These are phyloP conservation scores for Nigrograna mackinnonii DNA, from an alignment of 2,329 filamentous ascomycete species.

Conservation along the genomic window DNA sequence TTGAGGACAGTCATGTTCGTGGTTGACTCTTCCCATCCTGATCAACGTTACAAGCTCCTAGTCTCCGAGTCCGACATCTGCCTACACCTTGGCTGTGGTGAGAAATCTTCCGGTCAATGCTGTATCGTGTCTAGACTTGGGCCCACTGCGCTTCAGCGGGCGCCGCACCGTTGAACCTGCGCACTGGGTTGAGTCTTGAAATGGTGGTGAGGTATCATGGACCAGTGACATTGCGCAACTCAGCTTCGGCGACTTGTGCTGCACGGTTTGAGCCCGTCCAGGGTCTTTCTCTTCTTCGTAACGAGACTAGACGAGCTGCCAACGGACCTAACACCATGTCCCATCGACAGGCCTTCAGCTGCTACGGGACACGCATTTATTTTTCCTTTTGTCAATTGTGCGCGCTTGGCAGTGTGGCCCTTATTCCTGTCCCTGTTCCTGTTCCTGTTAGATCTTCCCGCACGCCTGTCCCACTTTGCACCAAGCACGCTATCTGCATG, in stretches of 20 bases:
- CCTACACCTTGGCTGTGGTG: neutral
- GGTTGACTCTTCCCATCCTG: constrained; percentile 7
- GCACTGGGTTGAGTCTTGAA: neutral
- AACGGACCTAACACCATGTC: neutral
- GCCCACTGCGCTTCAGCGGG: neutral
- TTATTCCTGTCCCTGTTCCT: neutral
- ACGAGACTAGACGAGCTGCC: no score
- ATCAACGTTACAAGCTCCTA: constrained; percentile 1
- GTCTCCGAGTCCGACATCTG: no score
- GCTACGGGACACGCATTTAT: neutral
- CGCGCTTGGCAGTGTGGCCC: constrained; percentile 23
- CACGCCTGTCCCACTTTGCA: no score
- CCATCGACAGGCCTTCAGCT: constrained; percentile 2
- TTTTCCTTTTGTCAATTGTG: constrained; percentile 7
- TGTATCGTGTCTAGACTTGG: neutral
- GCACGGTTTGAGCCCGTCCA: constrained; percentile 1
- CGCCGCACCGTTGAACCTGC: neutral
- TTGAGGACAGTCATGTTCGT: neutral
- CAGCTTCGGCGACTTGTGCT: constrained; percentile 17
- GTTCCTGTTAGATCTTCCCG: no score
- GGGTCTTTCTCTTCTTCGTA: no score
- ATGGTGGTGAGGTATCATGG: constrained; percentile 1
- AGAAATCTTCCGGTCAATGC: neutral
- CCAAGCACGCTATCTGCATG: constrained; percentile 5
- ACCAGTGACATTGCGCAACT: constrained; percentile 11